Conservation (phyloP, 768 basidiomycete genomes). For the Hortiboletus flavorubellus region DNA sequence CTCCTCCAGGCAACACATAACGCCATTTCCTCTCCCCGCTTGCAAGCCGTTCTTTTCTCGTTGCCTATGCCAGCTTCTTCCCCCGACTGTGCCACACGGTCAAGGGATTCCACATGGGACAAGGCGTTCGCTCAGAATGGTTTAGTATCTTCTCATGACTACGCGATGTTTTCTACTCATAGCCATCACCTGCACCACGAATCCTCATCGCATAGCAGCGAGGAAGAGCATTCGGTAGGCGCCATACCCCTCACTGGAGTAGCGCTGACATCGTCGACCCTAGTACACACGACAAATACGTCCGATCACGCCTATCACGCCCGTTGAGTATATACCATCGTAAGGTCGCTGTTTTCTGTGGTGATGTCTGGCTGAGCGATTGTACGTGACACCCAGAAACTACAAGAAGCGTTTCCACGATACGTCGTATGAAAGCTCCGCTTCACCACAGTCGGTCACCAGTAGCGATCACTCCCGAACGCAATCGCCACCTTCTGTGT, state of each 20-base stretch:
- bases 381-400: constrained; percentile 19
- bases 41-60: constrained; percentile 18
- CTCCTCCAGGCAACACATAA: constrained; percentile 23
- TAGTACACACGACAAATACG: constrained; percentile 30
- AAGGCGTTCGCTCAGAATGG: constrained; percentile 36
- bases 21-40: constrained; percentile 21
- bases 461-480: constrained; percentile 48
- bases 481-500: constrained; percentile 44
- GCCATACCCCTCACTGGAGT: neutral
- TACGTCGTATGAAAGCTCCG: constrained; percentile 27
- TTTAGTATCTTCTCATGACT: constrained; percentile 36
- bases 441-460: constrained; percentile 31
- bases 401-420: constrained; percentile 34
- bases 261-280: constrained; percentile 13
- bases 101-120: constrained; percentile 36
- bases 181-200: constrained; percentile 26
- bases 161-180: constrained; percentile 32
- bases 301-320: constrained; percentile 36
- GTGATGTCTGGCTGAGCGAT: constrained; percentile 11
- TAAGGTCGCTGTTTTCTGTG: constrained; percentile 18
- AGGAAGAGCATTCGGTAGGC: constrained; percentile 28
- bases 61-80: constrained; percentile 31
- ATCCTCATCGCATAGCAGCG: constrained; percentile 24
- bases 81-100: constrained; percentile 25
- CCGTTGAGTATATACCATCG: constrained; percentile 33